A percentile compares a stretch with the other conserved stretches of the same genome.
Conservation (phyloP, 257 asterid genomes). For the Henckelia pumila region DNA sequence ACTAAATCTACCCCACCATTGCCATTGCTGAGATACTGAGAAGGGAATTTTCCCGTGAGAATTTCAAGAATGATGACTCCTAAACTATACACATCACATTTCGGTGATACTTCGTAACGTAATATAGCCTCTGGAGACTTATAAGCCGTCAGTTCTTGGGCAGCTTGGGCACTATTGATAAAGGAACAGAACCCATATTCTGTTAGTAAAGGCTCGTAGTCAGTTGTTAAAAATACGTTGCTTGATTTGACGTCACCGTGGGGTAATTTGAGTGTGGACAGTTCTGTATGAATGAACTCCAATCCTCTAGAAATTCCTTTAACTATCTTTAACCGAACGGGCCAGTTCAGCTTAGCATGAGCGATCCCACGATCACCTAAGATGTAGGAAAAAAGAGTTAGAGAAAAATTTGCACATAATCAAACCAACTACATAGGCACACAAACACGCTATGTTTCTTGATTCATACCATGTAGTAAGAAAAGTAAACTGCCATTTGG, state of each 20-base stretch:
- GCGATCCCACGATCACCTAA: slow-evolving; percentile 56
- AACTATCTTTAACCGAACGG: slow-evolving; percentile 53
- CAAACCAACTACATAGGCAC: not conserved
- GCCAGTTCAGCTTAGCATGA: slow-evolving; percentile 58
- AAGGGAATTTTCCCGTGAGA: slow-evolving; percentile 63
- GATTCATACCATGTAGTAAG: slow-evolving; percentile 56
- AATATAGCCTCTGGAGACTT: slow-evolving; percentile 65
- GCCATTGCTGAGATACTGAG: slow-evolving; percentile 41
- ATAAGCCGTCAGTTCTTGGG: slow-evolving; percentile 52
- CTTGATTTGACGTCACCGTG: slow-evolving; percentile 83
- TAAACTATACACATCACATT: slow-evolving; percentile 63
- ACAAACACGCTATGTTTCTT: not conserved
- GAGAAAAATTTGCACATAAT: not conserved
- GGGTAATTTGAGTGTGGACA: slow-evolving; percentile 50
- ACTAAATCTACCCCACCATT: slow-evolving; percentile 62
- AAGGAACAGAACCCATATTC: slow-evolving; percentile 58
- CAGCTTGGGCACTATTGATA: slow-evolving; percentile 39
- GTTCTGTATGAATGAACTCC: slow-evolving; percentile 50
- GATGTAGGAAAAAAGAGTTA: not conserved
- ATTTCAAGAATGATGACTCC: slow-evolving; percentile 78
- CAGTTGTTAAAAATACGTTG: slow-evolving; percentile 54
- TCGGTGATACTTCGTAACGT: slow-evolving; percentile 46
- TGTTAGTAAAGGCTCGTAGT: slow-evolving; percentile 54
- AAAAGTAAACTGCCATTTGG: slow-evolving; percentile 60
- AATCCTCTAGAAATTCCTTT: slow-evolving; percentile 68